Conservation (phyloP, 2,329 filamentous ascomycete genomes). For the Trichoderma harzianum region DNA sequence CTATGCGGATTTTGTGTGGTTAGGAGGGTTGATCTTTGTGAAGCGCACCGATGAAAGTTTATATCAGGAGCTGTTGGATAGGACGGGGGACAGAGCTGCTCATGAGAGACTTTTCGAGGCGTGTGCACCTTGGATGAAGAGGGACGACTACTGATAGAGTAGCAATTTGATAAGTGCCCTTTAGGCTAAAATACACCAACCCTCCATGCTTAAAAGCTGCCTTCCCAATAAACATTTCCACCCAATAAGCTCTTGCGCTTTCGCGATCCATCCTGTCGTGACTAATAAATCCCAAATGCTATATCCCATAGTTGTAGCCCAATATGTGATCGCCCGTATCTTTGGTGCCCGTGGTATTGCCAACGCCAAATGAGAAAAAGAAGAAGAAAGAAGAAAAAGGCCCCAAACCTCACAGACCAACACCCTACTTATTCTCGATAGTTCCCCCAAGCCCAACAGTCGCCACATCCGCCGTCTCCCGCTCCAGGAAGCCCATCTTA, state of each 20-base stretch:
- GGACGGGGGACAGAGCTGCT: slow-evolving; percentile 35
- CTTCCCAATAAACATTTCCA: background rate
- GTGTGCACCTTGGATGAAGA: slow-evolving; percentile 39
- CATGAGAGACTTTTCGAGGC: slow-evolving; percentile 42
- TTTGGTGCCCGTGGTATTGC: background rate
- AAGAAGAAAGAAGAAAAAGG: background rate
- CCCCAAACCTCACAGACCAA: background rate
- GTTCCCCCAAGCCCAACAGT: slow-evolving; percentile 24
- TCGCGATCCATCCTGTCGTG: background rate
- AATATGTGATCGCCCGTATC: background rate
- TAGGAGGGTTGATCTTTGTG: slow-evolving; percentile 44
- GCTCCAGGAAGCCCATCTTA: slow-evolving; percentile 26
- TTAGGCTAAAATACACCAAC: background rate
- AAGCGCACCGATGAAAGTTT: slow-evolving; percentile 34
- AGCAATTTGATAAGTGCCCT: background rate
- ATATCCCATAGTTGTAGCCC: background rate
- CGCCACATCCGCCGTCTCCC: slow-evolving; percentile 22
- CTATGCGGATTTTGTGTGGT: slow-evolving; percentile 59
- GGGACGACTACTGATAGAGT: slow-evolving; percentile 33
- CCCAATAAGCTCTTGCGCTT: background rate
- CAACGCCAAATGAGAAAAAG: background rate
- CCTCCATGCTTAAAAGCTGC: background rate
- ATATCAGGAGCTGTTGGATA: slow-evolving; percentile 35
- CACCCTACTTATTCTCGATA: background rate
- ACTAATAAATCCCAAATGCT: background rate